Conservation (phyloP, 2,329 filamentous ascomycete genomes). For the Phialemonium atrogriseum region DNA sequence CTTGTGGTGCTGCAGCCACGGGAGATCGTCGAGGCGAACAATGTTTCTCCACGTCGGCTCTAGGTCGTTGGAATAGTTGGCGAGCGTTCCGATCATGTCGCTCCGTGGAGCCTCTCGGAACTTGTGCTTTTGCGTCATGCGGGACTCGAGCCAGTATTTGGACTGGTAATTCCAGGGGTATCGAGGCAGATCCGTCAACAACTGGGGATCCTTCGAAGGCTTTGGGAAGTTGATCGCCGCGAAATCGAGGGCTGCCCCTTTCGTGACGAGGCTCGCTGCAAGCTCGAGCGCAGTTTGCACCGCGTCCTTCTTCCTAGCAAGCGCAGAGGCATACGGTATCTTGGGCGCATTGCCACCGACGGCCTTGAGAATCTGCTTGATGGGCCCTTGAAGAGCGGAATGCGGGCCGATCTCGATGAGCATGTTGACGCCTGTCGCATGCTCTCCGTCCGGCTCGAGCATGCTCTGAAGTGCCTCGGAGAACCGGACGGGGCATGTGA, state of each 20-base stretch:
- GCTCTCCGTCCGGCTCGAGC: conserved; percentile 25
- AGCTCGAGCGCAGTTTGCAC: conserved; percentile 34
- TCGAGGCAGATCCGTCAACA: conserved; percentile 35
- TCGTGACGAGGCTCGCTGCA: conserved; percentile 35
- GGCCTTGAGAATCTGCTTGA: conserved; percentile 40
- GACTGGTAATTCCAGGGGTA: conserved; percentile 40
- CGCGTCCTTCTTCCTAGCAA: conserved; percentile 44
- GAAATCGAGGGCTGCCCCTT: conserved; percentile 34
- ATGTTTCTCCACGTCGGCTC: conserved; percentile 42
- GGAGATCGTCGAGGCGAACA: conserved; percentile 36
- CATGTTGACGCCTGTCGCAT: conserved; percentile 29
- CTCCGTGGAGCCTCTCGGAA: conserved; percentile 29
- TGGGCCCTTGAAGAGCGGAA: conserved; percentile 38
- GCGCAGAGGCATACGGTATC: conserved; percentile 33
- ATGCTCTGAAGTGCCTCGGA: conserved; percentile 29
- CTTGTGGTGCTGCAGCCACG: conserved; percentile 50
- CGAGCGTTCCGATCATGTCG: conserved; percentile 37
- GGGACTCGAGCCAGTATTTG: conserved; percentile 39
- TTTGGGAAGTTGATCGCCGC: conserved; percentile 37
- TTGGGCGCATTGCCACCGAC: conserved; percentile 32
- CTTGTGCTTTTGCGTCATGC: conserved; percentile 32
- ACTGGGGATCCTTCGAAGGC: conserved; percentile 19
- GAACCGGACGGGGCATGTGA: conserved; percentile 29
- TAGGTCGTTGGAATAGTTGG: conserved; percentile 32
- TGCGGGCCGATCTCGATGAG: conserved; percentile 43